These are phyloP conservation scores for Craterostigma plantagineum DNA, from an alignment of 257 asterid species.

Conservation along the genomic window DNA sequence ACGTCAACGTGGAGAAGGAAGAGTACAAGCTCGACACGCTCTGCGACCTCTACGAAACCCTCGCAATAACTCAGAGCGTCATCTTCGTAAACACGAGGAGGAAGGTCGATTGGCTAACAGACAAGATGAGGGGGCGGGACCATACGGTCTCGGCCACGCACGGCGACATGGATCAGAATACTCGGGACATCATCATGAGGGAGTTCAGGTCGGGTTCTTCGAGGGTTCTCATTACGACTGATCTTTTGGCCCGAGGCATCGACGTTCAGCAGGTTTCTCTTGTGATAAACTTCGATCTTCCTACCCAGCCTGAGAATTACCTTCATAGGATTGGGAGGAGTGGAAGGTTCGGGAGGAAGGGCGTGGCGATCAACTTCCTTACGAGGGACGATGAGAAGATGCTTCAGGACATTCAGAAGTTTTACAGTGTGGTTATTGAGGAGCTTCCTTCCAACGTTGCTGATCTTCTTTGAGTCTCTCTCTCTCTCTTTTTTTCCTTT, in stretches of 20 bases:
- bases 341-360: slow-evolving; percentile 71
- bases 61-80: slow-evolving; percentile 64
- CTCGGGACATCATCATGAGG: slow-evolving; percentile 69
- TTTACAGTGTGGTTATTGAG: slow-evolving; percentile 48
- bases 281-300: slow-evolving; percentile 61
- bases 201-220: slow-evolving; percentile 58
- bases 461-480: slow-evolving; percentile 33
- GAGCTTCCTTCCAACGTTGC: slow-evolving; percentile 70
- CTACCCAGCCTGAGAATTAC: slow-evolving; percentile 68
- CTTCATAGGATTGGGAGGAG: slow-evolving; percentile 70
- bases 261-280: slow-evolving; percentile 59
- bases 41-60: slow-evolving; percentile 60
- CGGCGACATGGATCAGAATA: slow-evolving; percentile 81
- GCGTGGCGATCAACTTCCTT: slow-evolving; percentile 53
- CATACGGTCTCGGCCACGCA: slow-evolving; percentile 72
- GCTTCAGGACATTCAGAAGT: slow-evolving; percentile 61
- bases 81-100: slow-evolving; percentile 68
- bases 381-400: slow-evolving; percentile 49
- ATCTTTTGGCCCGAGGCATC: slow-evolving; percentile 29
- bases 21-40: slow-evolving; percentile 68
- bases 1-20: no score
- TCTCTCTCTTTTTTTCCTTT: neutral
- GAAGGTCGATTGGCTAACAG: slow-evolving; percentile 77
- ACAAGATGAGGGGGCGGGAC: no score
- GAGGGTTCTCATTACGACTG: slow-evolving; percentile 30